Conservation (phyloP, 441 rosid species). For the Pelargonium australe region DNA sequence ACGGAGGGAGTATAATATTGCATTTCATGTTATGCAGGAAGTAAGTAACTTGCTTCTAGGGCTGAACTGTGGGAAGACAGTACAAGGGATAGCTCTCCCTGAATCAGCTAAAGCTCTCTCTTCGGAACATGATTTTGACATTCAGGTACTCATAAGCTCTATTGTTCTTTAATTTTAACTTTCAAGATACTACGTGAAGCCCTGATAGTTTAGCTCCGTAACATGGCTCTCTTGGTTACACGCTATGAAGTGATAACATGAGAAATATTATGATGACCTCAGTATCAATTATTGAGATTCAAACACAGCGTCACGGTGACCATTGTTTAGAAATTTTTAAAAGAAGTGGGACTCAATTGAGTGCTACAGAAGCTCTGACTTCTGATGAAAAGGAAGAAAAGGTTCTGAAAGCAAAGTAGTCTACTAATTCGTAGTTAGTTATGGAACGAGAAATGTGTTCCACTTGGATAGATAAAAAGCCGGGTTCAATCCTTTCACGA, state of each 20-base stretch:
- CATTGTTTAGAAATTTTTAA: not conserved
- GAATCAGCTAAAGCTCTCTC: conserved; percentile 52
- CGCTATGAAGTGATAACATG: not conserved
- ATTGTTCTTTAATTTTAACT: not conserved
- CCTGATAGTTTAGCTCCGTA: not conserved
- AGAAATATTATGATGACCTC: not conserved
- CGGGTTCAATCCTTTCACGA: too few relatives aligned
- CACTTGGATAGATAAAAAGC: too few relatives aligned
- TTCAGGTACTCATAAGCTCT: conserved; percentile 43
- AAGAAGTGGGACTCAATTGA: not conserved
- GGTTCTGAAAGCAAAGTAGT: too few relatives aligned
- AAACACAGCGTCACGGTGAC: not conserved
- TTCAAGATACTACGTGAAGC: not conserved
- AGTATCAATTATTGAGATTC: not conserved
- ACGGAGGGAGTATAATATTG: too few relatives aligned
- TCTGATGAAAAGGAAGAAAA: too few relatives aligned
- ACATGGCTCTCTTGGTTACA: not conserved
- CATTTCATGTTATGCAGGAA: conserved; percentile 44
- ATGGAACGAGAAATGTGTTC: too few relatives aligned
- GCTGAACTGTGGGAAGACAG: conserved; percentile 60
- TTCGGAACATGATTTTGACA: conserved; percentile 56
- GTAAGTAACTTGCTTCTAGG: conserved; percentile 73
- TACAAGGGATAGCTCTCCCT: conserved; percentile 40
- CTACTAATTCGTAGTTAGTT: too few relatives aligned
- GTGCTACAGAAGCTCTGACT: not conserved